Base-by-base conservation (phyloP, 257 asterid genomes). In the Solanum arcanum region DNA sequence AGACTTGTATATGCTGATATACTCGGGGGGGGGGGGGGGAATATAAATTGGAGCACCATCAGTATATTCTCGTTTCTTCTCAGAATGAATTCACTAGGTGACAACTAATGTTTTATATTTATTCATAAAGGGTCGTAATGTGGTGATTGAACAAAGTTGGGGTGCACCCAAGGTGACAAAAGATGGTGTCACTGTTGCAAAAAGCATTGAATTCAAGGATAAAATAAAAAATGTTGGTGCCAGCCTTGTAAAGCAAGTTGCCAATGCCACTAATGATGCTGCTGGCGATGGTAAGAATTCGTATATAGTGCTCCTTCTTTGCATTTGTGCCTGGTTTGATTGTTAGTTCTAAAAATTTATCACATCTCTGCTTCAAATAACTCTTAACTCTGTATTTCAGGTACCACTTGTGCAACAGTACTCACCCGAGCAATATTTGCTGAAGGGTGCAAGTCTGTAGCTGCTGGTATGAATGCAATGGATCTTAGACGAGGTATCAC, bases 401-500 rank as follows among this genome's bases (percentile, higher is more conserved):
- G 95, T 86, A 92, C 94, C n/a, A 91, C 94, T 35, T 93, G 95
- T 88, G 94, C 94, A 31, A 92, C 93, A 29, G 70, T 93, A 86
- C 95, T 93, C 62, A 90, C 94, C 35, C 91, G 91, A 23, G 94
- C 94, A 62, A 91, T 91, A 87, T 89, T 89, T 84, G 41, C 89
- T 66, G 96, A 93, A 87, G 96, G 96, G 8, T 93, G 93, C 91
- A 93, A 93, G 89, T 92, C 94, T 16, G 94, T 93, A 21, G 95
- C 94, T 27, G 96, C 96, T 89, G 96, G 96, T 44, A 91, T 92
- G 96, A 93, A 91, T 78, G 92, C 96, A 31, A 92, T 91, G 96
- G 96, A 92, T 85, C 87, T 93, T 21, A 92, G 95, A 69, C 94
- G 95, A 49, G 96, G 96, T 52, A 92, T 93, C 77, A 82, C 91